Evolutionary conservation across 1,284 basidiomycete genomes (phyloP).

Genomic region (Coriolopsis trogii): DNA sequence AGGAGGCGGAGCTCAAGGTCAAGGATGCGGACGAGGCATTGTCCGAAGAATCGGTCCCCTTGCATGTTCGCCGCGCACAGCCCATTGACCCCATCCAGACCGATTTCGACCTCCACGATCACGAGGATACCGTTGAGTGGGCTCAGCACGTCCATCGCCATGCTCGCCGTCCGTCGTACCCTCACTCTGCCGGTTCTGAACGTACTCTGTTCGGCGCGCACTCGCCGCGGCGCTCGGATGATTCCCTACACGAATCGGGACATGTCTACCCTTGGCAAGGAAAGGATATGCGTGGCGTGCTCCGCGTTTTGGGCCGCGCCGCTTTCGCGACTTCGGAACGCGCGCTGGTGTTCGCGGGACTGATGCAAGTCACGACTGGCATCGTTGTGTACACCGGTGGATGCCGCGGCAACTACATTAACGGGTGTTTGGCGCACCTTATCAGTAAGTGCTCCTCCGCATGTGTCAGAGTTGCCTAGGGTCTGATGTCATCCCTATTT

Average conservation of each 20-base stretch:
- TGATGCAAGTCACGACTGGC: constrained; percentile 67
- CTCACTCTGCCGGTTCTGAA: constrained; percentile 52
- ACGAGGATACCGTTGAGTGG: constrained; percentile 42
- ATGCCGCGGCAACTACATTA: constrained; percentile 76
- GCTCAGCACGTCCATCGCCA: constrained; percentile 42
- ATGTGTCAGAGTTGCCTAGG: background rate
- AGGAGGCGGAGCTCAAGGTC: background rate
- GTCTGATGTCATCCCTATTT: constrained; percentile 10
- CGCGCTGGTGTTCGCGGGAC: constrained; percentile 68
- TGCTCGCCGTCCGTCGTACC: constrained; percentile 29
- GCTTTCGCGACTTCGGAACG: constrained; percentile 63
- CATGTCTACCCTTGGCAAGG: constrained; percentile 23
- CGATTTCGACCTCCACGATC: constrained; percentile 34
- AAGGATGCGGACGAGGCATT: constrained; percentile 26
- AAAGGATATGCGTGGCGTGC: constrained; percentile 26
- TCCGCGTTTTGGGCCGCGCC: constrained; percentile 44
- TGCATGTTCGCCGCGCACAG: constrained; percentile 26
- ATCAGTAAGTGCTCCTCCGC: constrained; percentile 69
- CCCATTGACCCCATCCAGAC: constrained; percentile 31
- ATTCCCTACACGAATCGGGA: constrained; percentile 56
- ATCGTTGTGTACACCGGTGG: constrained; percentile 82
- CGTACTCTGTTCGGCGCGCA: constrained; percentile 53
- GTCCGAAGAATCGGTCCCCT: constrained; percentile 15
- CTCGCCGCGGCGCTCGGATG: constrained; percentile 61
- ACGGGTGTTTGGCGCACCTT: constrained; percentile 89